Percentiles rank a stretch among this genome's conserved stretches.
phyloP scores from a whole-genome alignment of 306 rosid genomes.

The Vigna trinervia region DNA sequence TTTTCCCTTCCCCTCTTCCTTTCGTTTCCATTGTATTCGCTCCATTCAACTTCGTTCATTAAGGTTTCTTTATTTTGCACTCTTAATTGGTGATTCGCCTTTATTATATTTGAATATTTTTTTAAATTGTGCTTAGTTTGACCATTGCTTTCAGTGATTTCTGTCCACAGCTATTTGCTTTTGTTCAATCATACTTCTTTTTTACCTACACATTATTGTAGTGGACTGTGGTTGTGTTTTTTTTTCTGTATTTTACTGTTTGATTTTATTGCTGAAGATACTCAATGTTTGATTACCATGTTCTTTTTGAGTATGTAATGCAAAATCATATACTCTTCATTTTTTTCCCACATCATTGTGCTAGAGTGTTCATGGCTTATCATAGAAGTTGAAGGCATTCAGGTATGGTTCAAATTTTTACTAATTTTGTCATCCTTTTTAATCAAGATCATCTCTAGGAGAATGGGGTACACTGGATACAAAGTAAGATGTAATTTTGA shows the following conservation, averaged over 20 bases:
- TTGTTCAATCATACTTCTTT: background rate
- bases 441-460: background rate
- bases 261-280: background rate
- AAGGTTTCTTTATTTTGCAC: conserved; percentile 12
- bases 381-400: background rate
- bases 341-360: background rate
- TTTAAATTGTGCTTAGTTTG: background rate
- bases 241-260: background rate
- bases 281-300: background rate
- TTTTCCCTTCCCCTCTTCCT: background rate
- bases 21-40: background rate
- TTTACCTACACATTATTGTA: background rate
- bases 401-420: background rate
- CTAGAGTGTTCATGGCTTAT: background rate
- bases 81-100: background rate
- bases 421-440: background rate
- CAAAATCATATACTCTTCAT: background rate
- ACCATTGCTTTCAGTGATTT: background rate
- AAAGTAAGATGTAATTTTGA: background rate
- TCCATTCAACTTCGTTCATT: background rate
- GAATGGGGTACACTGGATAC: background rate
- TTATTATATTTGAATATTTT: background rate
- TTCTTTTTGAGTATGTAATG: background rate
- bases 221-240: background rate
- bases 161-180: background rate